These are phyloP conservation scores for Chlamydomonas sp. DNA, from an alignment of 139 green algal species.

Conservation along the genomic window DNA sequence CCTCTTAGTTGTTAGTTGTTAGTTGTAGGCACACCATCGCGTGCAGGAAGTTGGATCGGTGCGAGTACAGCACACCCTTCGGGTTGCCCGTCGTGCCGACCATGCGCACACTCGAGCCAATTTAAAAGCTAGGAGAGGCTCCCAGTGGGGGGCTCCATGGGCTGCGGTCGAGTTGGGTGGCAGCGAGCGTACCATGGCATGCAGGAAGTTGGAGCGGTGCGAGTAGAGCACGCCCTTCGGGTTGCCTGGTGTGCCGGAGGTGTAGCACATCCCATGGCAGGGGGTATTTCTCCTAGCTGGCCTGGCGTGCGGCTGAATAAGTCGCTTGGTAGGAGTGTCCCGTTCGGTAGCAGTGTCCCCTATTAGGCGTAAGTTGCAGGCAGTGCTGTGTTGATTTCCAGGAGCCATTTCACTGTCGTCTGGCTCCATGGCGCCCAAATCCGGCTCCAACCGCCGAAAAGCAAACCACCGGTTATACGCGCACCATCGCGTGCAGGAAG, in stretches of 20 bases:
- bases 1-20: no score
- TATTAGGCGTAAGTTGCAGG: no score
- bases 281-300: no score
- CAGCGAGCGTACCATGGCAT: slow-evolving; percentile 49
- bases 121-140: no score
- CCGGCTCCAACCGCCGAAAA: no score
- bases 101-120: no score
- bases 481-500: slow-evolving; percentile 59
- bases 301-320: no score
- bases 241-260: slow-evolving; percentile 51
- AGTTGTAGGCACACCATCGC: slow-evolving; percentile 36
- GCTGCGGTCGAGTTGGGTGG: slow-evolving; percentile 8
- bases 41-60: slow-evolving; percentile 68
- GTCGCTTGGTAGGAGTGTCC: no score
- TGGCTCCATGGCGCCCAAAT: no score
- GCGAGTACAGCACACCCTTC: slow-evolving; percentile 71
- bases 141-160: background rate
- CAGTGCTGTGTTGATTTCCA: no score
- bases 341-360: no score
- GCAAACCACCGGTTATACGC: slow-evolving; percentile 12
- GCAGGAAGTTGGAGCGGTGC: slow-evolving; percentile 69
- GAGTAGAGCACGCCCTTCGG: slow-evolving; percentile 74
- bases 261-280: slow-evolving; percentile 85
- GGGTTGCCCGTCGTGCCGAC: slow-evolving; percentile 52
- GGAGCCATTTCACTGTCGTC: no score